A percentile compares a stretch with the other conserved stretches of the same genome.
Evolutionary conservation across 2,329 filamentous ascomycete genomes (phyloP).

Genomic region (Pseudogymnoascus pannorum): DNA sequence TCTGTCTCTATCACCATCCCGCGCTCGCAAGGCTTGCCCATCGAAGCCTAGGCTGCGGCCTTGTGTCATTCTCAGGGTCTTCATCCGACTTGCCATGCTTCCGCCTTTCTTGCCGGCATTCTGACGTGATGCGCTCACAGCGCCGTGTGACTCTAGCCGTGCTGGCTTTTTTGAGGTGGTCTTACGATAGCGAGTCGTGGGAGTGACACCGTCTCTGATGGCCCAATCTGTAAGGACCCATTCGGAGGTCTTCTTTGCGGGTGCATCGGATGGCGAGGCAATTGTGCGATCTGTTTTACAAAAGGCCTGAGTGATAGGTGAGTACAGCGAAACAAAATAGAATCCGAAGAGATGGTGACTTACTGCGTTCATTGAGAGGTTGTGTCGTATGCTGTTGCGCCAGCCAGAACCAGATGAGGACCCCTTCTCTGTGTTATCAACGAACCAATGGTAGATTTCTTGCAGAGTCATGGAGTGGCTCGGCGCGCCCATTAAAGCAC

Average conservation of each 20-base stretch:
- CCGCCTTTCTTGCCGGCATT: slow-evolving; percentile 10
- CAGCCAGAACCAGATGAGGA: slow-evolving; percentile 59
- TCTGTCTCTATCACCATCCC: slow-evolving; percentile 1
- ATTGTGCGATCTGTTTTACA: slow-evolving; percentile 40
- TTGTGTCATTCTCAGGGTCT: slow-evolving; percentile 2
- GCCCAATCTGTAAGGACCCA: slow-evolving; percentile 74
- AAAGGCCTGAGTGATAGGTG: slow-evolving; percentile 40
- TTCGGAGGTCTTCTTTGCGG: slow-evolving; percentile 59
- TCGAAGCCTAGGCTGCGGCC: neutral
- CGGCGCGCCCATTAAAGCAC: slow-evolving; percentile 62
- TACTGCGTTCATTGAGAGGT: slow-evolving; percentile 92
- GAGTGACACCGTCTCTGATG: slow-evolving; percentile 64
- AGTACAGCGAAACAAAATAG: slow-evolving; percentile 27
- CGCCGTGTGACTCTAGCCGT: neutral
- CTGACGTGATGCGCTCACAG: neutral
- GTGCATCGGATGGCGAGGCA: slow-evolving; percentile 34
- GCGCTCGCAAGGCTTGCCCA: neutral
- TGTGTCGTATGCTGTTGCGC: slow-evolving; percentile 95
- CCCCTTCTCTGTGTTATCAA: slow-evolving; percentile 70
- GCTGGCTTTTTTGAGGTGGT: slow-evolving; percentile 26
- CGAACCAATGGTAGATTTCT: slow-evolving; percentile 88
- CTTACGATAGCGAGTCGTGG: slow-evolving; percentile 74
- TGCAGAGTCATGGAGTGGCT: slow-evolving; percentile 68
- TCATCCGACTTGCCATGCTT: neutral
- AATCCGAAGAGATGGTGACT: slow-evolving; percentile 29